Base-by-base conservation (phyloP, 2,329 filamentous ascomycete genomes). In the Fusarium austroafricanum region DNA sequence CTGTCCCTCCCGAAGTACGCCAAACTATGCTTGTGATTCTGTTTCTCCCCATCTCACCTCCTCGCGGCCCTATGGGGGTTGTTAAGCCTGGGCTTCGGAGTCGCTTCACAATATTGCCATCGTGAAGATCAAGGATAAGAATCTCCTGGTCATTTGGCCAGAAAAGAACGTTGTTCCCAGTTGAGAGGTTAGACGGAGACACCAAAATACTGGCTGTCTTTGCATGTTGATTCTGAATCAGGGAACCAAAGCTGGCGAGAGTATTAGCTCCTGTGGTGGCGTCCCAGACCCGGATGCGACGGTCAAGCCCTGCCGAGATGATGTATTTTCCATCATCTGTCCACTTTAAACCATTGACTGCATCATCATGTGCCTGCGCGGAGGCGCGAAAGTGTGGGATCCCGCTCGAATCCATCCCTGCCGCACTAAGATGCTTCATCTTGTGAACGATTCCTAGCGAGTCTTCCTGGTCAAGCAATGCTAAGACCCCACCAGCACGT, bases 261-360 rank as follows among this genome's bases (percentile, higher is more conserved):
- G 92, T 96, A 77, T 98, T 97, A 18, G 91, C 91, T 3, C 94
- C 93, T 0, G 88, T 92, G 1, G 84, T 84, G 3, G 92, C 88
- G 75, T 97, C 87, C 95, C 95, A 98, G 2, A 97, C 92, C 6
- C 94, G 87, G 65, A 98, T 90, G 10, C 91, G 88, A 47, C 92
- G 86, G 76, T 98, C 96, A 59, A 96, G 91, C 0, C 94, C 94
- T 3, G 92, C 87, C 1, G 92, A 93, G 14, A 97, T 84, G 18
- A 98, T 83, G 75, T 91, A 90, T 15, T 82, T 83, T 1, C 93
- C 93, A 74, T 93, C 90, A 61, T 93, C 89, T 1, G 92, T 94
- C 93, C 94, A 98, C 1, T 89, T 84, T 10, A 97, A 82, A 2
- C 92, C 92, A 65, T 97, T 97, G 3, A 96, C 93, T 2, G 93